These are phyloP conservation scores for Lipomyces mesembrius DNA, from an alignment of 805 yeast species.

Conservation along the genomic window DNA sequence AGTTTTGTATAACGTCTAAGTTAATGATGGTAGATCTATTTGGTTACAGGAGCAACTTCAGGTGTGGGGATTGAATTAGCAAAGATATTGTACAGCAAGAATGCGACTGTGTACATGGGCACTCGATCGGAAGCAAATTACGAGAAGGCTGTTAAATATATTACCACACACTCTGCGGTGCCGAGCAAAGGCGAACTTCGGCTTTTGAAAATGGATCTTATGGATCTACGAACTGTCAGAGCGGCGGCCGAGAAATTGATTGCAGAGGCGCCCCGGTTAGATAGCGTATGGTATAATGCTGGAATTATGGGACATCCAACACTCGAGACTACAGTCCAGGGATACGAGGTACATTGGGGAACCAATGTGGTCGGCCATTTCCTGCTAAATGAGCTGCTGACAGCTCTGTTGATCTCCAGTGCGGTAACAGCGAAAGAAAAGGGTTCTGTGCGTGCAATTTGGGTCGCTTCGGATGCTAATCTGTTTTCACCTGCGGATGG, in stretches of 20 bases:
- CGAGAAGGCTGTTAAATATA: constrained; percentile 22
- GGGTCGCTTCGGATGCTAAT: constrained; percentile 53
- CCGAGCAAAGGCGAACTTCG: constrained; percentile 23
- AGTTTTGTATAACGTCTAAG: not conserved
- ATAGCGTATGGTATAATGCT: constrained; percentile 52
- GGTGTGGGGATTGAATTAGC: constrained; percentile 35
- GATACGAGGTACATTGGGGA: constrained; percentile 54
- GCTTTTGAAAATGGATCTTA: constrained; percentile 25
- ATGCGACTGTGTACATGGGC: constrained; percentile 32
- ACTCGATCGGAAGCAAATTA: constrained; percentile 25
- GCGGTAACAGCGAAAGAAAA: constrained; percentile 39
- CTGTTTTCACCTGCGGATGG: constrained; percentile 45
- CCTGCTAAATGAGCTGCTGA: constrained; percentile 49
- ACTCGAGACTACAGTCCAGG: constrained; percentile 49
- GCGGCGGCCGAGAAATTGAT: constrained; percentile 47
- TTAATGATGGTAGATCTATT: constrained; percentile 11
- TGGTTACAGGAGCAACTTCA: constrained; percentile 30
- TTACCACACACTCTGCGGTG: not conserved
- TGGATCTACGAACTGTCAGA: constrained; percentile 44
- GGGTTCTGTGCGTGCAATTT: constrained; percentile 50
- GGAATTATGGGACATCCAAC: constrained; percentile 48
- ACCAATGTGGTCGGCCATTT: constrained; percentile 54
- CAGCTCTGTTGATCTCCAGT: constrained; percentile 48
- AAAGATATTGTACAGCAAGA: constrained; percentile 21
- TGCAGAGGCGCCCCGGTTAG: constrained; percentile 42